Evolutionary conservation across 768 basidiomycete species (phyloP).

Genomic region (Gautieria morchelliformis): DNA sequence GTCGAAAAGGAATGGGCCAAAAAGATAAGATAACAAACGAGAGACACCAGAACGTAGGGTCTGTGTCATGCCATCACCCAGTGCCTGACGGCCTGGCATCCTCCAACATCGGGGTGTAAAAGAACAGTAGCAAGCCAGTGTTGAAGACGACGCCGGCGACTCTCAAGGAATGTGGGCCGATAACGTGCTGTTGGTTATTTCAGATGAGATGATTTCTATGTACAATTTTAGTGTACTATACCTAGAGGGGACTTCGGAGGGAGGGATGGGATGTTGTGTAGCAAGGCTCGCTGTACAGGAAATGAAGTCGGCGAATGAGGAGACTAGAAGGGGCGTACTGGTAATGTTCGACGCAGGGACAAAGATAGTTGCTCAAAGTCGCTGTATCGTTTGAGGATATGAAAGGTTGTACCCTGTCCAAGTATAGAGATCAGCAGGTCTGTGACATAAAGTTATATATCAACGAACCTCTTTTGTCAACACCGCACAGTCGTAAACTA

Average conservation of each 20-base stretch:
- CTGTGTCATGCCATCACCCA: conserved; percentile 46
- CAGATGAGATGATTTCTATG: neutral
- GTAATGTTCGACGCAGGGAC: conserved; percentile 39
- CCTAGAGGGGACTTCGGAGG: conserved; percentile 60
- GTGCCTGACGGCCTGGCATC: conserved; percentile 43
- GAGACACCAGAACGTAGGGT: no score
- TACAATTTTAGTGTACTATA: no score
- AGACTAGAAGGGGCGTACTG: conserved; percentile 28
- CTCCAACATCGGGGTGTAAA: conserved; percentile 63
- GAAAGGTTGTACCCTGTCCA: conserved; percentile 48
- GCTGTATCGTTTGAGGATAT: conserved; percentile 57
- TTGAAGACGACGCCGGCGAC: conserved; percentile 47
- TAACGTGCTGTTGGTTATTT: conserved; percentile 22
- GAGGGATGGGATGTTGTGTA: conserved; percentile 42
- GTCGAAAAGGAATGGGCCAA: no score
- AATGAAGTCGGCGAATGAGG: neutral
- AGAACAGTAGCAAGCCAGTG: conserved; percentile 57
- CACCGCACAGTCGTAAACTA: conserved; percentile 64
- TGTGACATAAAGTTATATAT: conserved; percentile 3
- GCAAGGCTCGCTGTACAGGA: conserved; percentile 30
- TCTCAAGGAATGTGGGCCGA: conserved; percentile 58
- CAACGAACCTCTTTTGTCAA: conserved; percentile 45
- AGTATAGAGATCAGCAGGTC: neutral
- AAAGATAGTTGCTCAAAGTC: conserved; percentile 49
- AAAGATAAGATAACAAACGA: no score